Evolutionary conservation across 176 grass and related monocot genomes (phyloP), one percentile per base, ranked within the genome.

Genomic region (Ananas comosus): DNA sequence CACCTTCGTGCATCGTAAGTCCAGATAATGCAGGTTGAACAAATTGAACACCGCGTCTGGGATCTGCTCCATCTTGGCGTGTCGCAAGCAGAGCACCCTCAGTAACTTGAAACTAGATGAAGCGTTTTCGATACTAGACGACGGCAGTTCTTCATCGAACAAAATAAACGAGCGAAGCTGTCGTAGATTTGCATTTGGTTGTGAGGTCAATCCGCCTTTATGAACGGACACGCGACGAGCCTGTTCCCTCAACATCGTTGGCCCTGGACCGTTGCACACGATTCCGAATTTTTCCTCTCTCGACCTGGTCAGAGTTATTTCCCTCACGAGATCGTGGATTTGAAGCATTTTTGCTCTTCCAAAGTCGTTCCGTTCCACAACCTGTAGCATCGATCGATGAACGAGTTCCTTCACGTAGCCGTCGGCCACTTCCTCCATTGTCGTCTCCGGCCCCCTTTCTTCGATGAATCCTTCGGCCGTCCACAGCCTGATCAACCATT

Each of bases 281-380:
- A 52, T 70, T 56, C 54, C 51, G 58, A 83, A 87, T 2, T 49
- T 80, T 75, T 79, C 79, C 29, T 83, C 69, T 69, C 64, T 76
- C 4, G 80, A 74, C 64, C 57, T 69, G 0, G 13, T 51, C 48
- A 87, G 57, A 66, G 79, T 61, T 67, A 72, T 64, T 48, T 82
- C 84, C 28, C 80, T 79, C 53, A 77, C 72, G 83, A 83, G 53
- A 70, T 87, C 85, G 64, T 87, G 85, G 24, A 87, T 69, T 58
- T 49, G 74, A 33, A 75, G 68, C 23, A 3, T 72, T 24, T 69
- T 80, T 50, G 51, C 66, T 13, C 61, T 83, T 13, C 85, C 76
- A 69, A 74, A 76, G 48, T 64, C 48, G 18, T 76, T 68, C 56
- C 12, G 76, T 13, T 73, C 2, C 1, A 69, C 76, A 53, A 87